Percentiles rank a stretch among this genome's conserved stretches.
These are phyloP conservation scores for Ramularia endophylla DNA, from an alignment of 2,329 filamentous ascomycete species.

Conservation along the genomic window DNA sequence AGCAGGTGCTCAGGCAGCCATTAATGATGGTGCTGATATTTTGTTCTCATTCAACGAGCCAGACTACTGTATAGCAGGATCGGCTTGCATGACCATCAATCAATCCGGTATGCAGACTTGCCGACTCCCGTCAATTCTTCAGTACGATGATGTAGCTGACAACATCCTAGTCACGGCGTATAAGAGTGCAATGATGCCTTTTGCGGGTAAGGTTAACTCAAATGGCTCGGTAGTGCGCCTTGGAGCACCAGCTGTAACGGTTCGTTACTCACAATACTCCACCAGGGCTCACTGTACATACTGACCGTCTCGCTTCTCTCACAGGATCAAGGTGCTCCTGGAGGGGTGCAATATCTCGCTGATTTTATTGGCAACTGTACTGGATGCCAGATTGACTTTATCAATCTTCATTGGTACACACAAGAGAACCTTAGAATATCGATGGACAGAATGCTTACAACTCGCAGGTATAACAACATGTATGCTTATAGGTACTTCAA, in stretches of 20 bases:
- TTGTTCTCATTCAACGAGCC: conserved; percentile 66
- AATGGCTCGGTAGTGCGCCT: no score
- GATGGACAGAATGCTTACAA: background rate
- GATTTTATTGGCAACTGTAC: conserved; percentile 48
- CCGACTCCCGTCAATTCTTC: no score
- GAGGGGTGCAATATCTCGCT: conserved; percentile 50
- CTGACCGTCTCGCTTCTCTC: no score
- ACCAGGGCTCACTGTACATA: no score
- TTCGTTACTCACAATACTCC: conserved; percentile 38
- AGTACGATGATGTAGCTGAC: no score
- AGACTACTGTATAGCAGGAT: conserved; percentile 44
- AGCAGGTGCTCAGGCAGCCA: conserved; percentile 18
- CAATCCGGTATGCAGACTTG: conserved; percentile 33
- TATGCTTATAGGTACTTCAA: conserved; percentile 28
- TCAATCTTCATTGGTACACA: conserved; percentile 57
- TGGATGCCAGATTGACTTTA: conserved; percentile 52
- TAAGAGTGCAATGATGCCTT: conserved; percentile 49
- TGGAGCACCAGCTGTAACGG: conserved; percentile 54
- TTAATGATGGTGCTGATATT: conserved; percentile 37
- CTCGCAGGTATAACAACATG: no score
- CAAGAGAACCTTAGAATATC: conserved; percentile 4
- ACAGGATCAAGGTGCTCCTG: conserved; percentile 22
- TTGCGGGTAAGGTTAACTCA: conserved; percentile 39
- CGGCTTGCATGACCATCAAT: conserved; percentile 51
- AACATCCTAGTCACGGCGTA: conserved; percentile 43